Percentiles rank a stretch among this genome's conserved stretches.
These are phyloP conservation scores for Trypanosoma caninum DNA, from an alignment of 208 protist species.

Conservation along the genomic window DNA sequence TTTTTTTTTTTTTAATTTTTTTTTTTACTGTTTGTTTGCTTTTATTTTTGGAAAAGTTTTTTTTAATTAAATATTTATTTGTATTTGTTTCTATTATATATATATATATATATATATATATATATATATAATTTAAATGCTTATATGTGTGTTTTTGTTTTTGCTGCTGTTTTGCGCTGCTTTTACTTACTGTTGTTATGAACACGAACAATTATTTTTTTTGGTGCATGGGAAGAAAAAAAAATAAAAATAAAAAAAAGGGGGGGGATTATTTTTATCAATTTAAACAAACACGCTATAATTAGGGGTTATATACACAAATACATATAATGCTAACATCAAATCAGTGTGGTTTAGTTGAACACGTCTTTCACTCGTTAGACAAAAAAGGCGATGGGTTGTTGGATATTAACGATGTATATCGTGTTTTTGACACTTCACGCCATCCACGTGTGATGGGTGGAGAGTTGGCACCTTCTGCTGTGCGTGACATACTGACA, in stretches of 20 bases:
- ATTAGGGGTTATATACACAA: background rate
- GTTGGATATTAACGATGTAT: slow-evolving; percentile 46
- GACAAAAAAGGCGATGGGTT: slow-evolving; percentile 35
- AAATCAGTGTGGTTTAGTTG: slow-evolving; percentile 15
- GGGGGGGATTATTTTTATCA: background rate
- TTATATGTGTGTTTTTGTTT: background rate
- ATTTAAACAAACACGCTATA: too few relatives aligned
- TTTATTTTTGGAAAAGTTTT: too few relatives aligned
- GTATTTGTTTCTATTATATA: too few relatives aligned
- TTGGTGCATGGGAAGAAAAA: background rate
- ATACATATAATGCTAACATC: slow-evolving; percentile 14
- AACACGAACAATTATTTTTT: too few relatives aligned
- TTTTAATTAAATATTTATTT: too few relatives aligned
- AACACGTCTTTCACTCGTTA: slow-evolving; percentile 21
- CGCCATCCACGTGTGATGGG: slow-evolving; percentile 75
- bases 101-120: too few relatives aligned
- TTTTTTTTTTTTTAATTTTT: too few relatives aligned
- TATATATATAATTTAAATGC: too few relatives aligned
- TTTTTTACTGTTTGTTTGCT: too few relatives aligned
- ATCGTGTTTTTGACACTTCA: slow-evolving; percentile 51
- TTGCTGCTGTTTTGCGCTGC: background rate
- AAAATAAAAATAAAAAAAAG: background rate
- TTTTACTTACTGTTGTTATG: too few relatives aligned
- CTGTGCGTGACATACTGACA: slow-evolving; percentile 52
- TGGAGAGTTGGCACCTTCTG: slow-evolving; percentile 63